Conservation (phyloP, 2,329 filamentous ascomycete species). For the Bretziella fagacearum region DNA sequence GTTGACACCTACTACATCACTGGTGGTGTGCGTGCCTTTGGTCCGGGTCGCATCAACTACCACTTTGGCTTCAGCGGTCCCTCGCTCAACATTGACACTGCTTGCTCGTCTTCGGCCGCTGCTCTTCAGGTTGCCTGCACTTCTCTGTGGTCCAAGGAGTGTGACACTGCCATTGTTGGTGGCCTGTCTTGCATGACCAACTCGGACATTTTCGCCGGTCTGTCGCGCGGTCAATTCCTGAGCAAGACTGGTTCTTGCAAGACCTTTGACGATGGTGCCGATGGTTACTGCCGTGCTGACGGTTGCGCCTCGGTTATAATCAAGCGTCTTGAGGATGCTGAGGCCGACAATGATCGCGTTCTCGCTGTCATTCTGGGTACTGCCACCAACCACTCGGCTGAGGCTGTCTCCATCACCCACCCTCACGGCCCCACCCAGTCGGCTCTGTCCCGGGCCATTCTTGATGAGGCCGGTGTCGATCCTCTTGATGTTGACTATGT, state of each 20-base stretch:
- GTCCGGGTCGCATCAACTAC: conserved; percentile 52
- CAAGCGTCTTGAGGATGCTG: conserved; percentile 64
- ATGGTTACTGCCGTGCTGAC: conserved; percentile 71
- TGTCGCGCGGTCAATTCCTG: conserved; percentile 62
- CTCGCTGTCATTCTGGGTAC: conserved; percentile 61
- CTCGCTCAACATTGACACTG: conserved; percentile 56
- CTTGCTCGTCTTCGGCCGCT: conserved; percentile 57
- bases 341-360: conserved; percentile 58
- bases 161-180: conserved; percentile 65
- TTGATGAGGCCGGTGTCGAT: conserved; percentile 57
- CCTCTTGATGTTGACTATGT: conserved; percentile 66
- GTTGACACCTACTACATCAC: conserved; percentile 40
- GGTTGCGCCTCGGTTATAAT: conserved; percentile 57
- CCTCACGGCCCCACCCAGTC: conserved; percentile 66
- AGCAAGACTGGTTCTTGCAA: conserved; percentile 63
- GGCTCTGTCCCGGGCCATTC: conserved; percentile 49
- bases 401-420: conserved; percentile 68
- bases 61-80: conserved; percentile 63
- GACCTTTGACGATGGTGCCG: conserved; percentile 63
- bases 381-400: conserved; percentile 66
- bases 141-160: conserved; percentile 57
- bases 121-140: conserved; percentile 55
- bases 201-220: conserved; percentile 60
- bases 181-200: conserved; percentile 66
- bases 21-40: conserved; percentile 33